Base-by-base conservation (phyloP, 164 flowering plant species). In the Stephania yunnanensis region DNA sequence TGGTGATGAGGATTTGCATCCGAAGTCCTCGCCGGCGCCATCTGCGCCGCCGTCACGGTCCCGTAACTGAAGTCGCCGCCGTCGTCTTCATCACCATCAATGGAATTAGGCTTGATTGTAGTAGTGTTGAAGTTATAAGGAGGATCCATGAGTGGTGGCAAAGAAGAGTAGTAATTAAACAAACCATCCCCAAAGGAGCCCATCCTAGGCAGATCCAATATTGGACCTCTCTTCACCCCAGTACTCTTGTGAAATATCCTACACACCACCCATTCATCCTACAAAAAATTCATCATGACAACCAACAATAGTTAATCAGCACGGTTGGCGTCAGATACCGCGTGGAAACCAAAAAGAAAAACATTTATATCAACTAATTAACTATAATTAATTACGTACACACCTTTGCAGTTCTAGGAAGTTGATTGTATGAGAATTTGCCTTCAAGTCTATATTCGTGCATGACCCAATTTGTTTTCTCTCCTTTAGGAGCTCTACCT, bases 211-310 rank as follows among this genome's bases (percentile, higher is more conserved):
- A 83, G 48, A 6, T 66, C 80, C 2, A n/a, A 69, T 65, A n/a
- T 53, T 69, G 83, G 78, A 58, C 36, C 77, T 73, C 70, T 86
- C 76, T 80, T 88, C 3, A 83, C 45, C 42, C 84, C 89, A 31
- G 81, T 71, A 79, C 48, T 87, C 83, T 89, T 89, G 76, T 87
- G 89, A 76, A 89, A 87, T 44, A 87, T 81, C 80, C 87, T 82
- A 75, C 87, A 81, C 0, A 89, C 92, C 7, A 83, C 92, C 92
- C 92, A 89, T 77, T 85, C 92, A 77, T 86, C 92, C 90, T 89
- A 87, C 75, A 70, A 72, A 1, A 71, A 61, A 58, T 19, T 15
- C 5, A 75, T 50, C 42, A 29, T 22, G 0, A 8, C 17, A 61
- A 15, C 15, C 15, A 50, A 15, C 55, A 11, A 8, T 15, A 50